Base-by-base conservation (phyloP, 768 basidiomycete genomes). In the Trametes cingulata region DNA sequence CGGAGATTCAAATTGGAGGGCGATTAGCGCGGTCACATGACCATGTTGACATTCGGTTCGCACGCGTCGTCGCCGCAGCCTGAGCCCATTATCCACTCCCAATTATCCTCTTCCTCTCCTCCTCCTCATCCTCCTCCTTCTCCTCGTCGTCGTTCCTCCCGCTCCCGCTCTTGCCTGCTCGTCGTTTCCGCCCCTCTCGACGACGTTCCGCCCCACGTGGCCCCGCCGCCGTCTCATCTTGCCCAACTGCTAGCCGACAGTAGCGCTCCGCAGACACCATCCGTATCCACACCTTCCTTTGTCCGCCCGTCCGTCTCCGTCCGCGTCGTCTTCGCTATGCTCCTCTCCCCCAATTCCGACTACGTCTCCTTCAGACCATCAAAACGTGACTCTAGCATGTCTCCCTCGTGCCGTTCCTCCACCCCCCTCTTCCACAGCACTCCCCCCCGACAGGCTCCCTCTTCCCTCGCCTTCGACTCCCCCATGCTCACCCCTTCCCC, bases 401-500 rank as follows among this genome's bases (percentile, higher is more conserved):
- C 74, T 7, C 70, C 77, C 39, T 69, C 66, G 56, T 75, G 73
- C 67, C 65, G 62, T 9, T 42, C 64, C 12, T 60, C 61, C 8
- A 45, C 57, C 14, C 45, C 61, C 36, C 52, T 69, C 69, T 50
- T 63, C 69, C 71, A 46, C 22, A 58, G 52, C 47, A 76, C 76
- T 0, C 76, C 77, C n/a, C 74, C 74, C 3, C 68, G 70, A 39
- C 58, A 72, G 45, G 55, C 67, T 40, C 46, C 66, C 52, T 65
- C 69, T 22, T 39, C 65, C 17, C 61, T 74, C 35, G 73, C 78
- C 41, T 81, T 77, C 65, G 81, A 82, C 66, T 80, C 83, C 33
- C 82, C 85, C 45, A 82, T 87, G 82, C 77, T 84, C 48, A 83
- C 85, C 1, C 85, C 87, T 20, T 88, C 87, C 6, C 86, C 86